Evolutionary conservation across 1,284 basidiomycete species (phyloP).

Genomic region (Phlebopus sp.): DNA sequence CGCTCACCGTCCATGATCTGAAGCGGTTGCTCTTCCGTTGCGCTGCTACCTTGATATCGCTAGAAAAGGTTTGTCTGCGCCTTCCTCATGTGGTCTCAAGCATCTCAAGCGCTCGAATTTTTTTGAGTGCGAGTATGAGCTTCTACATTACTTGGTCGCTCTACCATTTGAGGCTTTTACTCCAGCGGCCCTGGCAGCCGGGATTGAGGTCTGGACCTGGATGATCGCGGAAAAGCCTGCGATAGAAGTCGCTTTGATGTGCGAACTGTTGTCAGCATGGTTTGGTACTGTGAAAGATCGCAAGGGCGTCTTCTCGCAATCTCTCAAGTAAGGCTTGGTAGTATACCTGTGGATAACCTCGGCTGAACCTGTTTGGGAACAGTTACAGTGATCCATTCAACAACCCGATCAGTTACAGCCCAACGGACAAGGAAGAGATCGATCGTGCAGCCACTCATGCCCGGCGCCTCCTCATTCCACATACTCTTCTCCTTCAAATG

Average conservation of each 20-base stretch:
- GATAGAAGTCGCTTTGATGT: conserved; percentile 72
- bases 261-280: conserved; percentile 89
- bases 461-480: conserved; percentile 76
- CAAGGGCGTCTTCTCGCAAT: conserved; percentile 80
- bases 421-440: conserved; percentile 85
- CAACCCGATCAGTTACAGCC: conserved; percentile 84
- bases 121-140: conserved; percentile 75
- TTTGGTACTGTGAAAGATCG: conserved; percentile 72
- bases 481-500: conserved; percentile 84
- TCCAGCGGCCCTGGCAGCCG: conserved; percentile 80
- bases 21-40: conserved; percentile 86
- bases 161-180: conserved; percentile 91
- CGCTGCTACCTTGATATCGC: conserved; percentile 74
- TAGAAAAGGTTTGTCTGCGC: conserved; percentile 52
- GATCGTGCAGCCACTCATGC: conserved; percentile 74
- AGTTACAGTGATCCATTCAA: conserved; percentile 89
- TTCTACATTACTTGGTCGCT: conserved; percentile 85
- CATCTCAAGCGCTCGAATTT: conserved; percentile 1
- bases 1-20: conserved; percentile 76
- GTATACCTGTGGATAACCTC: conserved; percentile 1
- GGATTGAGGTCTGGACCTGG: conserved; percentile 97
- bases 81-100: neutral
- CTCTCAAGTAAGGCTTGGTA: conserved; percentile 64
- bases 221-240: conserved; percentile 85
- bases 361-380: conserved; percentile 4